Evolutionary conservation across 306 rosid genomes (phyloP).

Genomic region (Vigna unguiculata): DNA sequence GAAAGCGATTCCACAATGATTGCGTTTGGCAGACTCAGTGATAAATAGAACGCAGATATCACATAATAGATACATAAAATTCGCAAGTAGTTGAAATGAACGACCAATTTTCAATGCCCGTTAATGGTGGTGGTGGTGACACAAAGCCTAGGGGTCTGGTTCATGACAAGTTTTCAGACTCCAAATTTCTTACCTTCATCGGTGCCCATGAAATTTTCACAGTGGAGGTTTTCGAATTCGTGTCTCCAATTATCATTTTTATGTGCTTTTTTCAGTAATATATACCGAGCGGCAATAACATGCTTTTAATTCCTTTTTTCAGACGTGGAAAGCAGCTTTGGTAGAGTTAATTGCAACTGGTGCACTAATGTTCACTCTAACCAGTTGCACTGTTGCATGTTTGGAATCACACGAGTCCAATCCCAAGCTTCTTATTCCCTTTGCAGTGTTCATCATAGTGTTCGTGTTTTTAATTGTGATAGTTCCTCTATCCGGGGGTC

Average conservation of each 20-base stretch:
- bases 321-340: constrained; percentile 11
- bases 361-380: not conserved
- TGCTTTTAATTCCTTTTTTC: not conserved
- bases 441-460: not conserved
- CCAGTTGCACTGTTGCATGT: not conserved
- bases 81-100: not conserved
- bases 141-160: too few species aligned
- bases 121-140: too few species aligned
- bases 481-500: not conserved
- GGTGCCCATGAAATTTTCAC: not conserved
- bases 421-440: not conserved
- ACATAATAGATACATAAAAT: too few species aligned
- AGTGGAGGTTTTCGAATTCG: not conserved
- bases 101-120: not conserved
- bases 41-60: not conserved
- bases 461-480: not conserved
- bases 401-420: not conserved
- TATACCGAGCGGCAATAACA: too few species aligned
- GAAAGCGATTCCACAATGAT: too few species aligned
- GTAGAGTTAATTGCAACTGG: not conserved
- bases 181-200: not conserved
- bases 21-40: not conserved
- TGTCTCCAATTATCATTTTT: too few species aligned
- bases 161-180: not conserved
- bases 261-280: too few species aligned